Base-by-base conservation (phyloP, 2,329 filamentous ascomycete species). In the Alternaria conjuncta region DNA sequence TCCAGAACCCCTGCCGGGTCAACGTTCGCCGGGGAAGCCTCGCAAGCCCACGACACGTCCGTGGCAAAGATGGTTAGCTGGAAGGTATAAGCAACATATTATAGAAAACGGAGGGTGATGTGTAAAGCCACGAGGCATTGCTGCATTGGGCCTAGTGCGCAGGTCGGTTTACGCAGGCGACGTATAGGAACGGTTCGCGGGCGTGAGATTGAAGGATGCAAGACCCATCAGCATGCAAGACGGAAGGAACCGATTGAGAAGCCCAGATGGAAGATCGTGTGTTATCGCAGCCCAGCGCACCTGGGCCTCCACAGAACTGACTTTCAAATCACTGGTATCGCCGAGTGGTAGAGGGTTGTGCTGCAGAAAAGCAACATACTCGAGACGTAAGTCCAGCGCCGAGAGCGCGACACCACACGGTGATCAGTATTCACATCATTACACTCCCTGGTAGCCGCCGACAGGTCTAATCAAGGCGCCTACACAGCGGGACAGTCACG, bases 1-100 rank as follows among this genome's bases (percentile, higher is more conserved):
- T 57, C 66, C 70, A 73, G 67, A 70, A 67, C 60, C 69, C 65
- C 56, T 63, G 72, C 60, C 64, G 61, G 60, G 64, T 61, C 67
- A 57, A 60, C 61, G 57, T 43, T 32, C 46, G 56, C 62, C 53
- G 47, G 67, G 64, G 55, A 54, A 28, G 58, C 54, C 50, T 63
- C 59, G 55, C 58, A 57, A 36, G 49, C 49, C 57, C 67, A 72
- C 69, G 61, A 70, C 57, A 70, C 57, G 50, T 54, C 51, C n/a
- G 49, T 54, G 59, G 61, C 55, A 46, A 61, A 58, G 53, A 26
- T 61, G 49, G 51, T 46, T 55, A 61, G 61, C 56, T 25, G 53
- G 53, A 59, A 65, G 58, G 44, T 55, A 69, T 57, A 68, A 62
- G 63, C 36, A 43, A 55, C 43, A 53, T 53, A 54, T 44, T 57